Conservation (phyloP, 805 yeast species). For the Myxozyma geophila region DNA sequence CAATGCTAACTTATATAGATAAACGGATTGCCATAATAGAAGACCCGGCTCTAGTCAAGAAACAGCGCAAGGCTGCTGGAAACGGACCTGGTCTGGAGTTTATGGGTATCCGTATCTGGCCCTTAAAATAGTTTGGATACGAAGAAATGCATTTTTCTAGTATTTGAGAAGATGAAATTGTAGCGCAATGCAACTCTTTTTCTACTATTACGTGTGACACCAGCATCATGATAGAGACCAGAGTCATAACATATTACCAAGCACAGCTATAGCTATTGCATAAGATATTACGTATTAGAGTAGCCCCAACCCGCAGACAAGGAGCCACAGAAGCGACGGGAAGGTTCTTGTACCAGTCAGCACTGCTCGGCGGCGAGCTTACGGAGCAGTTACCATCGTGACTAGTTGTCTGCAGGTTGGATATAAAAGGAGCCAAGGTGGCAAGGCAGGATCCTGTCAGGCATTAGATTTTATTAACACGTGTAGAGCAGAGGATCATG, state of each 20-base stretch:
- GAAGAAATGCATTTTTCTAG: neutral
- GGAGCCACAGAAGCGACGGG: conserved; percentile 6
- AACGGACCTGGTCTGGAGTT: conserved; percentile 17
- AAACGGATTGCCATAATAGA: conserved; percentile 21
- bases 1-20: neutral
- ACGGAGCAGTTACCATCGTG: conserved; percentile 5
- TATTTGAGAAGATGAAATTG: neutral
- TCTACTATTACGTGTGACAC: too few species aligned
- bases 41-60: conserved; percentile 12
- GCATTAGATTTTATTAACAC: neutral
- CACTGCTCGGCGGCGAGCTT: neutral
- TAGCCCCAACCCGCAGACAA: neutral
- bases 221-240: too few species aligned
- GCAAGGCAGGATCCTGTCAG: neutral
- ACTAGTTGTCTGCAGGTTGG: neutral
- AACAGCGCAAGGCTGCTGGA: conserved; percentile 6
- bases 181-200: too few species aligned
- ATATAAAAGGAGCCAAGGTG: neutral
- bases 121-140: neutral
- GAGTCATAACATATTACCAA: too few species aligned
- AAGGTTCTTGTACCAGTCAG: conserved; percentile 9
- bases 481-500: conserved; percentile 6
- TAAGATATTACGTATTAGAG: neutral
- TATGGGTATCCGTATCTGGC: conserved; percentile 27
- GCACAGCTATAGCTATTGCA: too few species aligned